Evolutionary conservation across 768 basidiomycete species (phyloP).

Genomic region (Lactifluus piperatus): DNA sequence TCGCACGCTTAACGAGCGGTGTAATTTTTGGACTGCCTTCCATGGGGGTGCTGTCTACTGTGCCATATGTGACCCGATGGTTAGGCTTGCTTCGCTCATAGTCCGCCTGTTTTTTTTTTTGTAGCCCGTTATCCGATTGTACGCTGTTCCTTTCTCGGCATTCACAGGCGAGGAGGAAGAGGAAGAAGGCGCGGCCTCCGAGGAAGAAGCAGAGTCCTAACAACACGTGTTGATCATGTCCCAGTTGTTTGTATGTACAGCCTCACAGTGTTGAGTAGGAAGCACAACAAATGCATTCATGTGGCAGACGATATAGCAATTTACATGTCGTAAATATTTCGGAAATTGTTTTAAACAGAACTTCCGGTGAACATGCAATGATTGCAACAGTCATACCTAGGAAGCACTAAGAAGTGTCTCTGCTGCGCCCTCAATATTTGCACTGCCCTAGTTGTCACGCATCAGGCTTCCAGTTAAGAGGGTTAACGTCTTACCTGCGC

Average conservation of each 20-base stretch:
- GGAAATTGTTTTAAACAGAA: background rate
- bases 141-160: slow-evolving; percentile 81
- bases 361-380: background rate
- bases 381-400: background rate
- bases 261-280: background rate
- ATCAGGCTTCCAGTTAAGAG: slow-evolving; percentile 4
- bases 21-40: background rate
- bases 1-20: background rate
- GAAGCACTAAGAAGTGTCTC: slow-evolving; percentile 59
- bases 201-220: slow-evolving; percentile 32
- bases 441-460: slow-evolving; percentile 33
- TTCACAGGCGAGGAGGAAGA: slow-evolving; percentile 77
- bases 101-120: slow-evolving; percentile 18
- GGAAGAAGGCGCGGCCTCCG: slow-evolving; percentile 40
- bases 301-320: background rate
- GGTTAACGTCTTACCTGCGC: slow-evolving; percentile 49
- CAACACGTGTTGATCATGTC: background rate
- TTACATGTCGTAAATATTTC: background rate
- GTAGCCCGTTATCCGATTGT: slow-evolving; percentile 89
- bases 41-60: background rate
- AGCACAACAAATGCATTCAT: background rate
- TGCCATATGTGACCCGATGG: slow-evolving; percentile 3
- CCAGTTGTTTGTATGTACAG: background rate
- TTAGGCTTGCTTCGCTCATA: slow-evolving; percentile 11
- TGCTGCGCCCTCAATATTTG: slow-evolving; percentile 74